Conservation (phyloP, 2,329 filamentous ascomycete species). For the Aspergillus ustus region DNA sequence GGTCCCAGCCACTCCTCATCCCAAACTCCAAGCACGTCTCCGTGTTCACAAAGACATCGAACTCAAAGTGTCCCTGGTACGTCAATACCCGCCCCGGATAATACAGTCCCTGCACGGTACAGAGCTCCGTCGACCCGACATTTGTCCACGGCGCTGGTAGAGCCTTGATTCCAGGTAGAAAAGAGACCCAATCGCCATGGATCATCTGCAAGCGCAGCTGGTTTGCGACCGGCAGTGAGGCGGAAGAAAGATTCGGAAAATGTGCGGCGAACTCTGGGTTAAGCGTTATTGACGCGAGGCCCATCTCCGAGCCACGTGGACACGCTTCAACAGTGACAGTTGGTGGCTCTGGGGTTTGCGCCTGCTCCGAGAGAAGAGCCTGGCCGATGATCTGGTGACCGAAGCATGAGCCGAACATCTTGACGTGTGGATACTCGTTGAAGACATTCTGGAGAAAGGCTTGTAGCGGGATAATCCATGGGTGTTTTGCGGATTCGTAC, state of each 20-base stretch:
- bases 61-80: slow-evolving; percentile 34
- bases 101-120: slow-evolving; percentile 31
- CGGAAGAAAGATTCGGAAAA: background rate
- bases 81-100: slow-evolving; percentile 27
- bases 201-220: slow-evolving; percentile 38
- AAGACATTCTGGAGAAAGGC: slow-evolving; percentile 34
- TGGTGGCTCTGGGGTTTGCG: background rate
- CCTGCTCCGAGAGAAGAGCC: slow-evolving; percentile 18
- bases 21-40: slow-evolving; percentile 29
- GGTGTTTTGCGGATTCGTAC: slow-evolving; percentile 31
- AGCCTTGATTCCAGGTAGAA: background rate
- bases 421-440: slow-evolving; percentile 33
- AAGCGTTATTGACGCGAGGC: slow-evolving; percentile 34
- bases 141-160: slow-evolving; percentile 28
- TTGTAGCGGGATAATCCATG: slow-evolving; percentile 36
- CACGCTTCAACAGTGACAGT: slow-evolving; percentile 28
- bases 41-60: slow-evolving; percentile 28
- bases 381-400: slow-evolving; percentile 36
- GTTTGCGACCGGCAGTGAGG: background rate
- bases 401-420: slow-evolving; percentile 41
- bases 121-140: slow-evolving; percentile 25
- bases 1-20: slow-evolving; percentile 28
- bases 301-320: slow-evolving; percentile 33
- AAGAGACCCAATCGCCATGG: slow-evolving; percentile 37
- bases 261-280: slow-evolving; percentile 16